A percentile compares a stretch with the other conserved stretches of the same genome.
Evolutionary conservation across 2,329 filamentous ascomycete species (phyloP).

Genomic region (Aspergillus tubingensis): DNA sequence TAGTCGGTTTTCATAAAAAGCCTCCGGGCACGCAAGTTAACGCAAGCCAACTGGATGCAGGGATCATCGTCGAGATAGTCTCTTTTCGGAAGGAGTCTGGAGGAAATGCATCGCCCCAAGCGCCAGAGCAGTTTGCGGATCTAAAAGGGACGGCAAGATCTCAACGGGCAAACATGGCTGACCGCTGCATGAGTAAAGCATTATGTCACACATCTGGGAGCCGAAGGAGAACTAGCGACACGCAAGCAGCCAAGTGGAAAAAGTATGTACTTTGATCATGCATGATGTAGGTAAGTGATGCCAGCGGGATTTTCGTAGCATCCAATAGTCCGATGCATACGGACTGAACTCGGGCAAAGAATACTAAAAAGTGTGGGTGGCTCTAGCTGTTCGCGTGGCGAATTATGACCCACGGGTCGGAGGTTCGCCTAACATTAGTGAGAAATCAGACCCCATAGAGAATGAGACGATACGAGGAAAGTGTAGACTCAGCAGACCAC

Average conservation of each 20-base stretch:
- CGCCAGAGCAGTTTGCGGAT: background rate
- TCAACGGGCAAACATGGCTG: background rate
- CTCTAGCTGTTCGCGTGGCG: background rate
- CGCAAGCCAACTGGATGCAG: background rate
- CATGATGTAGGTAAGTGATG: background rate
- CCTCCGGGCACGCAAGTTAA: background rate
- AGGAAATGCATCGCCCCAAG: background rate
- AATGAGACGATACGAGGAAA: background rate
- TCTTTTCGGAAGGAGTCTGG: background rate
- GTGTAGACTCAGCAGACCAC: background rate
- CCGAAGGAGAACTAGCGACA: background rate
- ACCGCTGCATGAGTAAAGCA: background rate
- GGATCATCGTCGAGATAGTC: slow-evolving; percentile 2
- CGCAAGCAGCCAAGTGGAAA: background rate
- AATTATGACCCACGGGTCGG: background rate
- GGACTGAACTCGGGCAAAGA: background rate
- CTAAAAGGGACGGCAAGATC: background rate
- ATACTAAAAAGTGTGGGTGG: background rate
- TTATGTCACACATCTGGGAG: background rate
- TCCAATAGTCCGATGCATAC: background rate
- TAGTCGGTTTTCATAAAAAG: background rate
- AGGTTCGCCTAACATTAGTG: background rate
- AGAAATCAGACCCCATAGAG: background rate
- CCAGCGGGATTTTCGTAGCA: background rate
- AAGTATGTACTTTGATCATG: background rate